Evolutionary conservation across 768 basidiomycete genomes (phyloP), one percentile per base, ranked within the genome.

Genomic region (Lactarius sanguifluus): DNA sequence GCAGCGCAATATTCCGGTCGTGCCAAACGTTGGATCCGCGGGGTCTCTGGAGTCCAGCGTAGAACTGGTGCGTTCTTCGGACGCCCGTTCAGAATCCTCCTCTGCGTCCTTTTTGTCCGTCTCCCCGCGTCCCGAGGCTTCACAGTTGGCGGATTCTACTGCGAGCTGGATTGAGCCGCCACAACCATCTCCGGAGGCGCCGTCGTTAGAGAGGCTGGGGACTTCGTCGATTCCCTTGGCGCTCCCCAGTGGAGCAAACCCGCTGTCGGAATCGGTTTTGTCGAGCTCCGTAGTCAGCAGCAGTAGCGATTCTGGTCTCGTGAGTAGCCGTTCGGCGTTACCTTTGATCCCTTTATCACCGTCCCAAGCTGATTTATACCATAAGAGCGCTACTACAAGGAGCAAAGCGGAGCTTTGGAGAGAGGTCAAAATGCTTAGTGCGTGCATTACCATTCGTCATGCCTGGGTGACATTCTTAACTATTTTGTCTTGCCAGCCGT

Each of bases 351-450:
- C 10, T 16, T 30, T 63, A 18, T 38, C 40, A 13, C 47, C 36
- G 34, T 57, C 41, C 20, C 50, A 63, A 58, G 56, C 61, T 54
- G 66, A 71, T 61, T 64, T 67, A 56, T 50, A 70, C 38, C 57
- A 69, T 20, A 70, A 72, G 20, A 69, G 64, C 50, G 5, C 61
- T 34, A 67, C 69, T 50, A 77, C 78, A 30, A 80, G 83, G 67
- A 86, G 84, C n/a, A 94, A 89, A 74, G 85, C 83, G 1, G 89
- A 96, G 72, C 79, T 98, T 8, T 98, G 96, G 96, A 87, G 88
- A 64, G 94, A 97, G 76, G 84, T 97, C 43, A 98, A 97, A 75
- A 84, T 94, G 43, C 85, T 96, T 38, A 88, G 92, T 89, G 72
- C 57, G 84, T 28, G 2, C 61, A 32, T 57, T 20, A 9, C 43